Evolutionary conservation across 306 rosid species (phyloP).

Genomic region (Quercus agrifolia): DNA sequence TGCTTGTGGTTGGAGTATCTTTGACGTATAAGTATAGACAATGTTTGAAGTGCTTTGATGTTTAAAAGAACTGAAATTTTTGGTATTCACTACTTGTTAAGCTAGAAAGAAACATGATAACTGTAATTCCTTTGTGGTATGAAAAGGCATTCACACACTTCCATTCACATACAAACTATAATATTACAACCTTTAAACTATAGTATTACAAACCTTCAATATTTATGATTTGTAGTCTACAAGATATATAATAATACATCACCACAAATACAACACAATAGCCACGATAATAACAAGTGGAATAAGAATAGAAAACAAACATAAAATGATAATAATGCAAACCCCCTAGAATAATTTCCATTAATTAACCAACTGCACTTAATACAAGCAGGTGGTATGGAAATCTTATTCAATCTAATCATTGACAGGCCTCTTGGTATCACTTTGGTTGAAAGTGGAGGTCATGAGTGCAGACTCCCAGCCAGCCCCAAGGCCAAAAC

Average conservation of each 20-base stretch:
- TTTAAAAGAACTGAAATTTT: not conserved
- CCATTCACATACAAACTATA: not conserved
- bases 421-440: conserved; percentile 10
- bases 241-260: not conserved
- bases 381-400: not conserved
- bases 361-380: not conserved
- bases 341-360: not conserved
- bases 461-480: conserved; percentile 46
- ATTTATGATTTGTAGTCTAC: not conserved
- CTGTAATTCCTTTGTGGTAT: not conserved
- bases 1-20: not conserved
- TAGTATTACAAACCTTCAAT: not conserved
- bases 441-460: conserved; percentile 36
- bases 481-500: conserved; percentile 10
- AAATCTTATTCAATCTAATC: conserved; percentile 1
- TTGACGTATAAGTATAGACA: not conserved
- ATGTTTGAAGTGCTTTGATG: not conserved
- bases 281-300: not conserved
- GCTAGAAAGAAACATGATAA: not conserved
- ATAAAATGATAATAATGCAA: not conserved
- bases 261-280: conserved; percentile 1
- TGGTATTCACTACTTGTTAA: not conserved
- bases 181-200: not conserved
- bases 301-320: not conserved
- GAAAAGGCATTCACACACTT: not conserved